Conservation (phyloP, 495 filamentous ascomycete species). For the Lichenothelia convexa region DNA sequence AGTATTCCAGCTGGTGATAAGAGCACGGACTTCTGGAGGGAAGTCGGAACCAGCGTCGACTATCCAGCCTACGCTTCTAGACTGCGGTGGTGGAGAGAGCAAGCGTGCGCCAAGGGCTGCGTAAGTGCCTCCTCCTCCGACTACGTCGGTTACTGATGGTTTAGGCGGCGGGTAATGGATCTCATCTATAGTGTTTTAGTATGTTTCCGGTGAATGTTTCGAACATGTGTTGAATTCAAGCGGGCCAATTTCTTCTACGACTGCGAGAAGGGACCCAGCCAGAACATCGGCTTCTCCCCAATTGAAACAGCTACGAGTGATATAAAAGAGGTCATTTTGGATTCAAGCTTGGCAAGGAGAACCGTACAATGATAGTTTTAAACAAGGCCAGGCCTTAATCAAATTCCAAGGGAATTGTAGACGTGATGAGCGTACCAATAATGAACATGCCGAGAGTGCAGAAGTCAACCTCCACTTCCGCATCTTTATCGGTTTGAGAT, state of each 20-base stretch:
- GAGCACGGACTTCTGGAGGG: slow-evolving; percentile 39
- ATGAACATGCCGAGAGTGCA: slow-evolving; percentile 93
- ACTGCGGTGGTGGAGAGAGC: slow-evolving; percentile 44
- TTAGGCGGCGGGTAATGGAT: slow-evolving; percentile 56
- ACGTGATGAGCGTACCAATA: slow-evolving; percentile 71
- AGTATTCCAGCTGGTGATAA: slow-evolving; percentile 56
- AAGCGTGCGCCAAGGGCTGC: slow-evolving; percentile 76
- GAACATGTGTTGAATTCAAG: slow-evolving; percentile 1
- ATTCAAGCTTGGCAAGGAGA: too few species aligned
- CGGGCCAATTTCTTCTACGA: neutral
- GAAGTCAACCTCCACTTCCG: slow-evolving; percentile 35
- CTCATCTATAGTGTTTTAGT: slow-evolving; percentile 44
- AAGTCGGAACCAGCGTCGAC: slow-evolving; percentile 84
- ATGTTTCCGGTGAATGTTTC: too few species aligned
- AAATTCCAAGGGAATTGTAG: too few species aligned
- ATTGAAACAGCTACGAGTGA: neutral
- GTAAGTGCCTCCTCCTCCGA: slow-evolving; percentile 78
- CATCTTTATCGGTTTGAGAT: too few species aligned
- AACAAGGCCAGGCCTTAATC: too few species aligned
- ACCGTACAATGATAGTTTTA: too few species aligned
- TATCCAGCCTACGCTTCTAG: slow-evolving; percentile 60
- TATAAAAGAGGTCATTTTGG: too few species aligned
- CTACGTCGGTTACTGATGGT: slow-evolving; percentile 45
- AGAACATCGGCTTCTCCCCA: neutral
- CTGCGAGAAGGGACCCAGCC: too few species aligned